Percentiles rank a stretch among this genome's conserved stretches.
Evolutionary conservation across 768 basidiomycete genomes (phyloP).

Genomic region (Amyloporia xantha): DNA sequence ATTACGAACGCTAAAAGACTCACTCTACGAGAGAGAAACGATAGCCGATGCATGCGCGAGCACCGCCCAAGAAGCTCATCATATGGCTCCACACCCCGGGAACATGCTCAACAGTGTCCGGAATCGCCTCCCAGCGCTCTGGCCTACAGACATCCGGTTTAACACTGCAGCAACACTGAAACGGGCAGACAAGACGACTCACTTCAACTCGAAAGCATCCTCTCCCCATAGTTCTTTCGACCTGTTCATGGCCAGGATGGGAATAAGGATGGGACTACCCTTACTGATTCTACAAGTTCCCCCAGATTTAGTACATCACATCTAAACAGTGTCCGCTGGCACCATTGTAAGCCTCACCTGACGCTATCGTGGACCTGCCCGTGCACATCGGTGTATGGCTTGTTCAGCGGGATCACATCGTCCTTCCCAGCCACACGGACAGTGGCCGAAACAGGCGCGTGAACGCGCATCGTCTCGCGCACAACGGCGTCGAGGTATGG

Average conservation of each 20-base stretch:
- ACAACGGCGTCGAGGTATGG: slow-evolving; percentile 64
- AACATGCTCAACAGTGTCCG: slow-evolving; percentile 37
- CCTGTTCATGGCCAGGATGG: slow-evolving; percentile 47
- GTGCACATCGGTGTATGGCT: slow-evolving; percentile 21
- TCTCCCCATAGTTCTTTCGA: slow-evolving; percentile 53
- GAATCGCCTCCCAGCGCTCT: slow-evolving; percentile 55
- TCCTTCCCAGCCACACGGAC: slow-evolving; percentile 40
- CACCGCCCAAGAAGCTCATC: slow-evolving; percentile 58
- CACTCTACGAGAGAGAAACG: slow-evolving; percentile 57
- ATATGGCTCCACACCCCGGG: slow-evolving; percentile 58
- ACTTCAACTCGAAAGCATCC: slow-evolving; percentile 58
- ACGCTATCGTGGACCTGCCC: slow-evolving; percentile 16
- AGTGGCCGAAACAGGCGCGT: slow-evolving; percentile 44
- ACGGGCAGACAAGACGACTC: slow-evolving; percentile 8
- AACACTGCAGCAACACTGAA: not conserved
- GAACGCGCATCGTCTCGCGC: slow-evolving; percentile 51
- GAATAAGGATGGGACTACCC: slow-evolving; percentile 29
- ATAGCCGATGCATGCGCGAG: slow-evolving; percentile 60
- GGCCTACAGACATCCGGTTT: too few relatives aligned
- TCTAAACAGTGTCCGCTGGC: not conserved
- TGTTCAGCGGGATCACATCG: slow-evolving; percentile 47
- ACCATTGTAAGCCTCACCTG: slow-evolving; percentile 20
- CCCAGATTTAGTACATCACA: not conserved
- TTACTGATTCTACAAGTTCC: not conserved
- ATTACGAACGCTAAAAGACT: slow-evolving; percentile 14